phyloP scores from a whole-genome alignment of 345 rosid genomes.

The Odontarrhena argentea region DNA sequence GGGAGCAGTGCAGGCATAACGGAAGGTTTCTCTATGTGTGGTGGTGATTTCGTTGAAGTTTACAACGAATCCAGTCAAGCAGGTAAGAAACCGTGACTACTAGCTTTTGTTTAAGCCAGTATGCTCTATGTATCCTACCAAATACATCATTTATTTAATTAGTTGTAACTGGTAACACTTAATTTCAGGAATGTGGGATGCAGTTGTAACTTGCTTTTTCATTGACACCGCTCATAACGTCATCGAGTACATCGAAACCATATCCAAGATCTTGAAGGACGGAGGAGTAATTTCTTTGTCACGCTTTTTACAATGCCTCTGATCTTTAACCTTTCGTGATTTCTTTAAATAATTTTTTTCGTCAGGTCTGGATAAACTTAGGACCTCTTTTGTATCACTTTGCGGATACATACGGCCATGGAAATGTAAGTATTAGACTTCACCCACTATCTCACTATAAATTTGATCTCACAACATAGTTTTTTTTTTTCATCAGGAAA shows the following conservation, averaged over 20 bases:
- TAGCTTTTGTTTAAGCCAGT: conserved; percentile 14
- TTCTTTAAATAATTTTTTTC: conserved; percentile 11
- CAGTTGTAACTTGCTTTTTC: conserved; percentile 92
- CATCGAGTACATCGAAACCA: conserved; percentile 88
- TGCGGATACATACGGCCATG: conserved; percentile 79
- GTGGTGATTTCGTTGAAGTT: conserved; percentile 98
- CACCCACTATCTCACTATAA: not conserved
- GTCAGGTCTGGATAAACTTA: conserved; percentile 94
- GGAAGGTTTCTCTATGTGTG: conserved; percentile 98
- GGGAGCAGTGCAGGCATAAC: conserved; percentile 93
- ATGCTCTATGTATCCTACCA: conserved; percentile 13
- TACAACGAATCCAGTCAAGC: conserved; percentile 76
- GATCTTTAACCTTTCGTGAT: conserved; percentile 19
- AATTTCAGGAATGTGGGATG: conserved; percentile 90
- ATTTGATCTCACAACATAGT: conserved; percentile 6
- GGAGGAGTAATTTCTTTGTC: conserved; percentile 71
- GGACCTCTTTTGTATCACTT: conserved; percentile 96
- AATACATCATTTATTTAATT: not conserved
- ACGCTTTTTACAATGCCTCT: conserved; percentile 28
- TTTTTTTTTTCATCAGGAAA: conserved; percentile 55
- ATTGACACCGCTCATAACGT: conserved; percentile 96
- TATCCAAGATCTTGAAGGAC: conserved; percentile 86
- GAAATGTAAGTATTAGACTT: conserved; percentile 60
- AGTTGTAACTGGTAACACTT: conserved; percentile 15
- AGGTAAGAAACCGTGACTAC: conserved; percentile 52